A percentile compares a stretch with the other conserved stretches of the same genome.
phyloP scores from a whole-genome alignment of 78 protist species.

The Dictyostelium citrinum region DNA sequence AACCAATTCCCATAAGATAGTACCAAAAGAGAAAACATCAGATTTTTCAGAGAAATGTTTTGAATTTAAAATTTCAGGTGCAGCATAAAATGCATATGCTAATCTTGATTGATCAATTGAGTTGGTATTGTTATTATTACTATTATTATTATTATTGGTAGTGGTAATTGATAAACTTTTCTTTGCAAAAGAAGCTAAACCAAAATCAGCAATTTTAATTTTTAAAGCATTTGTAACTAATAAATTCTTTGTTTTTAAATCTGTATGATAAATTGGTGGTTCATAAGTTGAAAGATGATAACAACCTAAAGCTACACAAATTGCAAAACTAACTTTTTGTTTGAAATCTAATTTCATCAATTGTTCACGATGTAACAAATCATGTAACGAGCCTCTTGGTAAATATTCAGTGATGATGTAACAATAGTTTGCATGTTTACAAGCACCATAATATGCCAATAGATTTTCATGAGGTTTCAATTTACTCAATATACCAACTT shows the following conservation, averaged over 20 bases:
- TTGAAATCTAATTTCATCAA: constrained; percentile 15
- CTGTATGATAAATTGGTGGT: constrained; percentile 73
- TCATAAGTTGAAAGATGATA: constrained; percentile 64
- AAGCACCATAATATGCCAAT: constrained; percentile 53
- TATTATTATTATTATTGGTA: background rate
- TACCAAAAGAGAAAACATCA: constrained; percentile 78
- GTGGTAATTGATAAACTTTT: background rate
- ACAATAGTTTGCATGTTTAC: constrained; percentile 33
- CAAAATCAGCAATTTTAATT: constrained; percentile 66
- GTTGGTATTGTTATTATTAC: background rate
- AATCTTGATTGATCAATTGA: constrained; percentile 1
- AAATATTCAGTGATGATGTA: constrained; percentile 63
- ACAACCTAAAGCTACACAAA: constrained; percentile 60
- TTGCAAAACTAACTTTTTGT: constrained; percentile 43
- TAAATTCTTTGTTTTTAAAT: constrained; percentile 55
- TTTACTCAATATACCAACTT: constrained; percentile 54
- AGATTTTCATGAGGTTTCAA: constrained; percentile 64
- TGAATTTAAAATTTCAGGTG: constrained; percentile 58
- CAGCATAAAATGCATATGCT: constrained; percentile 67
- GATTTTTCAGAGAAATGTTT: constrained; percentile 55
- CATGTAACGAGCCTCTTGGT: constrained; percentile 64
- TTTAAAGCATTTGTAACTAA: constrained; percentile 45
- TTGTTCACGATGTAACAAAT: constrained; percentile 38
- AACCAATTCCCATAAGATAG: constrained; percentile 65
- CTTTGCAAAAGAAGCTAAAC: constrained; percentile 64